Base-by-base conservation (phyloP, 2,329 filamentous ascomycete genomes). In the Scytalidium lignicola region DNA sequence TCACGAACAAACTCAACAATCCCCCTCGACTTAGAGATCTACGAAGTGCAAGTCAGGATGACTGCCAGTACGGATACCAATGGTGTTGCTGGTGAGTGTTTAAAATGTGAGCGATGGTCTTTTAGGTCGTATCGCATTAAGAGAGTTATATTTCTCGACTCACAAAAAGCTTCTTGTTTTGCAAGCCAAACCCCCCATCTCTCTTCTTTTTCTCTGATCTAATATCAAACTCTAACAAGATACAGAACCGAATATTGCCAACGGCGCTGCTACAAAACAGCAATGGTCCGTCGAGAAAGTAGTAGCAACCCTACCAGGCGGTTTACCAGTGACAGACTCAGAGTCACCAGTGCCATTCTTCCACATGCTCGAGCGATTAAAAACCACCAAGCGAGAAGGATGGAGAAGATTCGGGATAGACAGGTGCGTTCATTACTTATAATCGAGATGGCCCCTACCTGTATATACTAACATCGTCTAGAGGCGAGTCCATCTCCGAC, bases 301-400 rank as follows among this genome's bases (percentile, higher is more conserved):
- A 23, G 74, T 93, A 22, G 74, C 78, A 10, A 78, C 79, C 2
- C 76, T 95, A 43, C 73, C 79, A 1, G 66, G 74, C 22, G 75
- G 78, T 51, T 78, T 76, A n/a, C 80, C 79, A 2, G 62, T 70
- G 20, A 75, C 83, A 57, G 74, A 80, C 49, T 78, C 86, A 7
- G 68, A 74, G 51, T 93, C 90, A 0, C 91, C 92, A 1, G 66
- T 97, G 10, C 82, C 90, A 28, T 97, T 96, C 74, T 95, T 99
- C 70, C 93, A 99, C 73, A 77, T 96, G 52, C 81, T 99, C 55
- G 88, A 95, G 69, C 86, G 88, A 44, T 80, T 99, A 50, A 99
- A 99, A 79, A 96, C 91, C 7, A 96, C 88, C 53, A 95, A 95
- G 69, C 86, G 93, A 52, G 93, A 96, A 70, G 93, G 93, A 56